Evolutionary conservation across 805 yeast species (phyloP).

Genomic region (Osmozyma mogii): DNA sequence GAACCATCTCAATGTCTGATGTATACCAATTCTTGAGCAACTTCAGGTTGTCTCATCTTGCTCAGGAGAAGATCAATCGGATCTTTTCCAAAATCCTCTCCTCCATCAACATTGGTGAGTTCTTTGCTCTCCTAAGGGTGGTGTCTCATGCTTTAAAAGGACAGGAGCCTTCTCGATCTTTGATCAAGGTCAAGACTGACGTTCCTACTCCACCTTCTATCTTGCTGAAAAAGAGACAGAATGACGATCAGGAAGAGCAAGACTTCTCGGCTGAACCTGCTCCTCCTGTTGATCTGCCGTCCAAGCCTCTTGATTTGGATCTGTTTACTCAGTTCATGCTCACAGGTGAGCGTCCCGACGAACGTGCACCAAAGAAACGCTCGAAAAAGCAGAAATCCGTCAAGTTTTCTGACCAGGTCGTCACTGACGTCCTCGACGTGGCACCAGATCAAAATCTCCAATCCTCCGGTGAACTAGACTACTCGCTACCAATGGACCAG

Average conservation of each 20-base stretch:
- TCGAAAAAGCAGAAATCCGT: conserved; percentile 50
- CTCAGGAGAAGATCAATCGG: conserved; percentile 42
- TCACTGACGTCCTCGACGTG: conserved; percentile 34
- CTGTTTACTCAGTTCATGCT: conserved; percentile 76
- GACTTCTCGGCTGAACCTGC: no score
- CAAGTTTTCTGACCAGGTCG: conserved; percentile 63
- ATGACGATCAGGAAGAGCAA: conserved; percentile 32
- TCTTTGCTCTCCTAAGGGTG: conserved; percentile 78
- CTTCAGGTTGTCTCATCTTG: conserved; percentile 51
- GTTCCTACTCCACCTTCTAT: conserved; percentile 79
- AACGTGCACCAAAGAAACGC: conserved; percentile 30
- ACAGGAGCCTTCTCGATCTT: conserved; percentile 41
- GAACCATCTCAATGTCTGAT: conserved; percentile 64
- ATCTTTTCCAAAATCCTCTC: conserved; percentile 45
- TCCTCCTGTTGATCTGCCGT: conserved; percentile 4
- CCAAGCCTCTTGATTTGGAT: conserved; percentile 65
- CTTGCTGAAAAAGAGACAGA: conserved; percentile 48
- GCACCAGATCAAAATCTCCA: conserved; percentile 6
- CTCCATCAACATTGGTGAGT: conserved; percentile 78
- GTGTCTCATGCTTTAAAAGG: conserved; percentile 64
- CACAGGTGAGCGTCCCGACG: conserved; percentile 67
- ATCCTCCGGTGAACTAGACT: conserved; percentile 37
- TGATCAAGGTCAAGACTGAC: conserved; percentile 50
- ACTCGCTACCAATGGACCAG: conserved; percentile 73
- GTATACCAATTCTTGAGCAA: conserved; percentile 73